These are phyloP conservation scores for Skeletonema potamos DNA, from an alignment of 108 stramenopile species.

Conservation along the genomic window DNA sequence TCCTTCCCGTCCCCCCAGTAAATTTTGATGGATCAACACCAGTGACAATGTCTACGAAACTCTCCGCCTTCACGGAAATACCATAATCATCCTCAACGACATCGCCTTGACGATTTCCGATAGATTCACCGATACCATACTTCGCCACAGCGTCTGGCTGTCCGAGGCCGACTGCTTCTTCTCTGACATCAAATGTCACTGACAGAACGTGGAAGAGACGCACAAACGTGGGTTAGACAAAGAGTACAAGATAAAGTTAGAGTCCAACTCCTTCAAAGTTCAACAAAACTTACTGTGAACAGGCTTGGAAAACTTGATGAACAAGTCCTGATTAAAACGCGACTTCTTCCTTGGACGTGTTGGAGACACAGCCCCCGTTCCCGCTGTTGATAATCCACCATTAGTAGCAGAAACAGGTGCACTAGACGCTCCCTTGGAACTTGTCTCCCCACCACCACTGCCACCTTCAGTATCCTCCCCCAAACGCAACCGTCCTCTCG, in stretches of 20 bases:
- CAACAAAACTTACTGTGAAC: slow-evolving; percentile 64
- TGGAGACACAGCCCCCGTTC: not conserved
- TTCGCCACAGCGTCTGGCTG: slow-evolving; percentile 77
- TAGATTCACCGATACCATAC: slow-evolving; percentile 80
- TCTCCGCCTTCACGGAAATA: slow-evolving; percentile 82
- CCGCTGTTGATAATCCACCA: not conserved
- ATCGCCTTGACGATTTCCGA: slow-evolving; percentile 45
- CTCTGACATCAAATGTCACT: slow-evolving; percentile 83
- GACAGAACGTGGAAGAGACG: not conserved
- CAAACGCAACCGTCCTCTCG: slow-evolving; percentile 73
- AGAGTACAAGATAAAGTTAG: not conserved
- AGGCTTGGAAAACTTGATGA: slow-evolving; percentile 91
- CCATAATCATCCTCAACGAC: slow-evolving; percentile 90
- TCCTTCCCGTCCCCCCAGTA: slow-evolving; percentile 67
- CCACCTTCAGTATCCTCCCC: slow-evolving; percentile 57
- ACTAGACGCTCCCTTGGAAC: not conserved
- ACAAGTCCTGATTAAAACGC: slow-evolving; percentile 83
- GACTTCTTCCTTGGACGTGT: slow-evolving; percentile 74
- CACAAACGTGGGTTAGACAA: not conserved
- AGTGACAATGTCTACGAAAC: slow-evolving; percentile 87
- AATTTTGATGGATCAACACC: slow-evolving; percentile 87
- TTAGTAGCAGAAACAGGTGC: slow-evolving; percentile 2
- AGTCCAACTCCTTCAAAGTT: not conserved
- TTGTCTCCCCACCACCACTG: not conserved
- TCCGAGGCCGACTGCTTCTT: slow-evolving; percentile 84